Evolutionary conservation across 305 asterid species (phyloP).

Genomic region (Fraxinus baroniana): DNA sequence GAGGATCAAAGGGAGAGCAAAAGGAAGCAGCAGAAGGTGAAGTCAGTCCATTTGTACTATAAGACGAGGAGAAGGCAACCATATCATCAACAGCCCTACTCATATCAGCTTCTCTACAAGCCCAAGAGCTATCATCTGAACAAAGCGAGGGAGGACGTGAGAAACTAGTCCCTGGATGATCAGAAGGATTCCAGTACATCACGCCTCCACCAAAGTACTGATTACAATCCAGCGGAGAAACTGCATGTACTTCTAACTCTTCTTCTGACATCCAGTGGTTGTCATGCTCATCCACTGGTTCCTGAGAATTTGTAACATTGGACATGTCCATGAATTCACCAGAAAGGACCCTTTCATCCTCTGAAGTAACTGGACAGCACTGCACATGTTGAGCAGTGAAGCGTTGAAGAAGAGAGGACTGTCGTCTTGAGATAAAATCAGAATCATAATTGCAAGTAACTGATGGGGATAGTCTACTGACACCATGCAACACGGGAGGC

Average conservation of each 20-base stretch:
- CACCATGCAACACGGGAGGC: constrained; percentile 79
- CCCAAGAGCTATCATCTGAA: constrained; percentile 99
- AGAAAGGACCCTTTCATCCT: constrained; percentile 77
- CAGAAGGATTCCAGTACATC: constrained; percentile 98
- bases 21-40: constrained; percentile 95
- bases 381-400: constrained; percentile 51
- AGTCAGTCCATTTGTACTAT: constrained; percentile 93
- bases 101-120: constrained; percentile 99
- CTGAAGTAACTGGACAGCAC: constrained; percentile 57
- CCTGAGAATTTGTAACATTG: constrained; percentile 63
- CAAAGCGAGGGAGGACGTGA: constrained; percentile 99
- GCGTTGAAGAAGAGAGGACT: constrained; percentile 68
- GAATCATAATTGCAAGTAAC: constrained; percentile 80
- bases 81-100: constrained; percentile 93
- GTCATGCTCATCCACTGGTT: constrained; percentile 77
- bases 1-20: constrained; percentile 92
- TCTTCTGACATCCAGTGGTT: constrained; percentile 95
- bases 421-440: constrained; percentile 82
- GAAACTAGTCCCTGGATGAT: constrained; percentile 78
- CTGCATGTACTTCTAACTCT: constrained; percentile 78
- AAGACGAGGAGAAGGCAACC: constrained; percentile 98
- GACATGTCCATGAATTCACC: constrained; percentile 62
- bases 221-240: constrained; percentile 81
- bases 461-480: constrained; percentile 63
- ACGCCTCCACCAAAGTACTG: constrained; percentile 97